Evolutionary conservation across 2,329 filamentous ascomycete species (phyloP).

Genomic region (Fusarium fracticaudum): DNA sequence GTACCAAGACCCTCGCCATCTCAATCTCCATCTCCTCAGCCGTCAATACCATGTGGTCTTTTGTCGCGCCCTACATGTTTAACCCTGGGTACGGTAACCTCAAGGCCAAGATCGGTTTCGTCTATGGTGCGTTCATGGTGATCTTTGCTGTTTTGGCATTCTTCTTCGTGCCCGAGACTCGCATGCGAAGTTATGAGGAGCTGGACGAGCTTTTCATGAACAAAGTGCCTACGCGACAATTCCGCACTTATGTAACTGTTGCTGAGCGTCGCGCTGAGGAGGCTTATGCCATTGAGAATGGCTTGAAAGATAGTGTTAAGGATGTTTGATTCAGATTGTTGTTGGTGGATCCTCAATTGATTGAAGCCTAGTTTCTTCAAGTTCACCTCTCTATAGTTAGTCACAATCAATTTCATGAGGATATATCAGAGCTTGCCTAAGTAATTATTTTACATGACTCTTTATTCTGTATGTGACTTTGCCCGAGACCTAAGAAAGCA

Average conservation of each 20-base stretch:
- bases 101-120: slow-evolving; percentile 53
- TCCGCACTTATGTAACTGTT: slow-evolving; percentile 36
- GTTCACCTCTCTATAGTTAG: not conserved
- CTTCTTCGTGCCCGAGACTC: slow-evolving; percentile 60
- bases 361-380: rapidly evolving
- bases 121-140: slow-evolving; percentile 51
- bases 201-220: slow-evolving; percentile 45
- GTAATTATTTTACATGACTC: too few species aligned
- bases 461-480: too few species aligned
- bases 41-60: slow-evolving; percentile 53
- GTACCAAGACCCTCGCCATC: slow-evolving; percentile 55
- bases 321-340: not conserved
- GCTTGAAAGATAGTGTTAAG: not conserved
- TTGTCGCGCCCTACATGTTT: slow-evolving; percentile 59
- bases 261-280: slow-evolving; percentile 39
- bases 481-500: too few species aligned
- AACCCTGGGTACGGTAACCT: slow-evolving; percentile 49
- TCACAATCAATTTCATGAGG: rapidly evolving
- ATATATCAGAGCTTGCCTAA: rapidly evolving
- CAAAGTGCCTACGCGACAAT: slow-evolving; percentile 35
- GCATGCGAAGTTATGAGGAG: slow-evolving; percentile 41
- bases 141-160: slow-evolving; percentile 52
- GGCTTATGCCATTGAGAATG: slow-evolving; percentile 30
- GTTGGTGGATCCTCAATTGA: rapidly evolving
- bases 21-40: slow-evolving; percentile 54